Evolutionary conservation across 2,329 filamentous ascomycete species (phyloP).

Genomic region (Alternaria angustiovoidea): DNA sequence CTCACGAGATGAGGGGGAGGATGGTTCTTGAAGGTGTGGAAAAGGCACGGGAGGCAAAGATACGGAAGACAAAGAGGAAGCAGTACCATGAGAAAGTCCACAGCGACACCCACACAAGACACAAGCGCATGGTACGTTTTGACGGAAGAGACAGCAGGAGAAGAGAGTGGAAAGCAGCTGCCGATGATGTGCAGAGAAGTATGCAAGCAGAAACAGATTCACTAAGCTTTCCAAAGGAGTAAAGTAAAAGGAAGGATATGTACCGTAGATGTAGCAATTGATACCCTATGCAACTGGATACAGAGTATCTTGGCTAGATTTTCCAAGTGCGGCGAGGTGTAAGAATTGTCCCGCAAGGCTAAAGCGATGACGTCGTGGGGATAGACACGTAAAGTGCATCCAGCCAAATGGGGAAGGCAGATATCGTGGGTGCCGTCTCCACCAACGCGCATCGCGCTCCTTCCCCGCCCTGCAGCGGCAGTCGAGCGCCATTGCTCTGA

Average conservation of each 20-base stretch:
- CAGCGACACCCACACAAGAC: neutral
- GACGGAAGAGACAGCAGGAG: constrained; percentile 1
- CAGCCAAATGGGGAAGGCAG: constrained; percentile 34
- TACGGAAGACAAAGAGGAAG: neutral
- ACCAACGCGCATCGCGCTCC: constrained; percentile 29
- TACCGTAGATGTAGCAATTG: neutral
- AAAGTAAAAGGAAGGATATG: neutral
- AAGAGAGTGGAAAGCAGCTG: neutral
- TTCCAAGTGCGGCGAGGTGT: neutral
- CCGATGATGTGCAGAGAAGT: neutral
- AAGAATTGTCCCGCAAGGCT: neutral
- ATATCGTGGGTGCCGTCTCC: constrained; percentile 26
- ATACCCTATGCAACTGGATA: neutral
- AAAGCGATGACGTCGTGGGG: constrained; percentile 2
- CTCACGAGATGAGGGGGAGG: constrained; percentile 11
- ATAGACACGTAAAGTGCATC: constrained; percentile 4
- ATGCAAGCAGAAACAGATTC: constrained; percentile 7
- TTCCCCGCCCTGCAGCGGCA: constrained; percentile 29
- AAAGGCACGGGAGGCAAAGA: neutral
- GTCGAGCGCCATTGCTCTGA: constrained; percentile 27
- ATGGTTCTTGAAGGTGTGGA: neutral
- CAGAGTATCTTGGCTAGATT: neutral
- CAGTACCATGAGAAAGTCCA: neutral
- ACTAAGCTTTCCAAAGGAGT: neutral
- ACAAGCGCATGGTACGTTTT: constrained; percentile 5